Percentiles rank a stretch among this genome's conserved stretches.
These are phyloP conservation scores for Aureobasidium musti DNA, from an alignment of 2,329 filamentous ascomycete species.

Conservation along the genomic window DNA sequence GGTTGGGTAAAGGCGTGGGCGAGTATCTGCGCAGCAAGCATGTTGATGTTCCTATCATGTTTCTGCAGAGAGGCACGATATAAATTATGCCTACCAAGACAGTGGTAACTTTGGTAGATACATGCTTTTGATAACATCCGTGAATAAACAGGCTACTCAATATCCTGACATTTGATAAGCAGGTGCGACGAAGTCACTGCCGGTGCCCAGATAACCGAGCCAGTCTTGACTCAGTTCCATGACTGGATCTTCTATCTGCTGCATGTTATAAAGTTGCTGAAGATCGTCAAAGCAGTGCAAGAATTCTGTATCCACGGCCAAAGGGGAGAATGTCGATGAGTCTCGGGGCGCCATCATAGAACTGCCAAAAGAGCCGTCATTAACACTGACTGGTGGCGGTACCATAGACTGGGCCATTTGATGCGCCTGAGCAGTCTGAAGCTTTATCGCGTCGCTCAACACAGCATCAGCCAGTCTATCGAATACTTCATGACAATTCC, in stretches of 20 bases:
- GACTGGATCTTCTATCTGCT: conserved; percentile 38
- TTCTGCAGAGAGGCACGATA: conserved; percentile 27
- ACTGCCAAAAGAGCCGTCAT: neutral
- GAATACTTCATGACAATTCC: conserved; percentile 49
- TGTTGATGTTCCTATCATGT: conserved; percentile 28
- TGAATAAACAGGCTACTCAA: neutral
- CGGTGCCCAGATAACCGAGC: conserved; percentile 34
- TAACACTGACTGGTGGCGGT: neutral
- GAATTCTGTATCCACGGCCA: conserved; percentile 46
- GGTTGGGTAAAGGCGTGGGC: conserved; percentile 29
- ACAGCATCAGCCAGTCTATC: conserved; percentile 50
- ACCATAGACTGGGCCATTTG: neutral
- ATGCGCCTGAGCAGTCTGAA: conserved; percentile 31
- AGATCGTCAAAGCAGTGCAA: conserved; percentile 45
- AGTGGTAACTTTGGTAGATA: too few species aligned
- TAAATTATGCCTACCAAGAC: neutral
- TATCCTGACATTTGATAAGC: neutral
- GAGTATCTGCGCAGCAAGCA: conserved; percentile 29
- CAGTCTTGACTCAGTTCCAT: conserved; percentile 42
- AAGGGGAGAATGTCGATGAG: conserved; percentile 21
- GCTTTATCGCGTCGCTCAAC: conserved; percentile 46
- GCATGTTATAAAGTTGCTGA: conserved; percentile 35
- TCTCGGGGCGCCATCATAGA: neutral
- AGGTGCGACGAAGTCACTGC: conserved; percentile 1
- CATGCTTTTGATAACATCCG: too few species aligned